Evolutionary conservation across 2,329 filamentous ascomycete genomes (phyloP).

Genomic region (Alternaria brassicicola): DNA sequence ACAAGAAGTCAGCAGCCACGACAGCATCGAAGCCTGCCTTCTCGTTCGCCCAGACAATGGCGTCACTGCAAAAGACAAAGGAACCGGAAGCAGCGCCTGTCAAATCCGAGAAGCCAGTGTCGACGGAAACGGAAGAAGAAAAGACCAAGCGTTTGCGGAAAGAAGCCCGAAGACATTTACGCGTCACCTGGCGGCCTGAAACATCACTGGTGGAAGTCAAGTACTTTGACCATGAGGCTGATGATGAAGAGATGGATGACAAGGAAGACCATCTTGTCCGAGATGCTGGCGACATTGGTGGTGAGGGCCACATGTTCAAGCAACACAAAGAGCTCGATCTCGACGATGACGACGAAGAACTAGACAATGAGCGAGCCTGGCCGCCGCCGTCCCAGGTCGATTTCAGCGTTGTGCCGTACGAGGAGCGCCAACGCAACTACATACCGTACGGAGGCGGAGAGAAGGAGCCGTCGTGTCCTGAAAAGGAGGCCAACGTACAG

Average conservation of each 20-base stretch:
- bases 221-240: slow-evolving; percentile 73
- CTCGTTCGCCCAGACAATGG: slow-evolving; percentile 51
- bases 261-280: slow-evolving; percentile 71
- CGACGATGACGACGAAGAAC: slow-evolving; percentile 65
- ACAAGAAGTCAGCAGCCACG: slow-evolving; percentile 36
- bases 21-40: slow-evolving; percentile 42
- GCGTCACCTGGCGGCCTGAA: slow-evolving; percentile 74
- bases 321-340: slow-evolving; percentile 69
- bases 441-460: slow-evolving; percentile 54
- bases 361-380: slow-evolving; percentile 45
- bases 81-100: slow-evolving; percentile 53
- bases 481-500: slow-evolving; percentile 52
- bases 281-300: slow-evolving; percentile 74
- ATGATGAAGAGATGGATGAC: slow-evolving; percentile 66
- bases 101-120: slow-evolving; percentile 60
- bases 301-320: slow-evolving; percentile 63
- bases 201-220: slow-evolving; percentile 69
- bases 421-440: slow-evolving; percentile 54
- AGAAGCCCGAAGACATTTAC: slow-evolving; percentile 71
- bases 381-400: slow-evolving; percentile 48
- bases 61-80: slow-evolving; percentile 60
- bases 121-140: slow-evolving; percentile 70
- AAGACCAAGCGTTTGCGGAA: slow-evolving; percentile 72
- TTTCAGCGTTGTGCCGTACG: slow-evolving; percentile 50
- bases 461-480: slow-evolving; percentile 48